A percentile compares a stretch with the other conserved stretches of the same genome.
These are phyloP conservation scores for Talaromyces sp. DNA, from an alignment of 2,329 filamentous ascomycete species.

Conservation along the genomic window DNA sequence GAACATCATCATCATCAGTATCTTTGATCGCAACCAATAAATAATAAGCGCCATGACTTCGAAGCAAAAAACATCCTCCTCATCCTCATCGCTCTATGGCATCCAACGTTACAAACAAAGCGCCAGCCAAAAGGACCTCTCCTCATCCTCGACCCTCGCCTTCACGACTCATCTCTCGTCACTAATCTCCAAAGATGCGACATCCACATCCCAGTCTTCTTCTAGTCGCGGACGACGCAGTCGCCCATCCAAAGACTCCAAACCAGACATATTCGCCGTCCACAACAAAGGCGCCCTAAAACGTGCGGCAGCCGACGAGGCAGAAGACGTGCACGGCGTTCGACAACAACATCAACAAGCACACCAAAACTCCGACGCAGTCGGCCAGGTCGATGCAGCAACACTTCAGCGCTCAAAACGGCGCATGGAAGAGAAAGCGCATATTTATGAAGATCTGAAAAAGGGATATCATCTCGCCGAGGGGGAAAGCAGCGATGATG, in stretches of 20 bases:
- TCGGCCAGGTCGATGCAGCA: slow-evolving; percentile 56
- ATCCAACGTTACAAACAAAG: slow-evolving; percentile 63
- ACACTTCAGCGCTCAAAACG: slow-evolving; percentile 64
- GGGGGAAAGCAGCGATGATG: slow-evolving; percentile 30
- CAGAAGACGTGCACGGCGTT: slow-evolving; percentile 38
- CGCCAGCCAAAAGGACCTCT: slow-evolving; percentile 58
- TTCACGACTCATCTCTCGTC: slow-evolving; percentile 86
- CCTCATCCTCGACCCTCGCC: slow-evolving; percentile 67
- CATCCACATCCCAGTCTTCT: slow-evolving; percentile 21
- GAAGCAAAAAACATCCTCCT: slow-evolving; percentile 36
- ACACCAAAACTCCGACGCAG: slow-evolving; percentile 56
- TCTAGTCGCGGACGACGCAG: slow-evolving; percentile 31
- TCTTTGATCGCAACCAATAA: background rate
- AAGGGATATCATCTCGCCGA: slow-evolving; percentile 70
- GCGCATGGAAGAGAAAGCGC: slow-evolving; percentile 85
- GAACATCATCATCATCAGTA: background rate
- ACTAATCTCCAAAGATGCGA: slow-evolving; percentile 60
- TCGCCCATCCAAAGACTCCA: slow-evolving; percentile 47
- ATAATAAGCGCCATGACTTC: slow-evolving; percentile 48
- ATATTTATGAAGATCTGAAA: slow-evolving; percentile 84
- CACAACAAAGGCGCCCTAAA: slow-evolving; percentile 61
- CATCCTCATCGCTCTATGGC: slow-evolving; percentile 66
- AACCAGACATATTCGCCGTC: slow-evolving; percentile 64
- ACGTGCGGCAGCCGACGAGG: slow-evolving; percentile 57
- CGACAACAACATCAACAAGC: slow-evolving; percentile 54